Conservation (phyloP, 345 rosid species). For the Linum trigynum region DNA sequence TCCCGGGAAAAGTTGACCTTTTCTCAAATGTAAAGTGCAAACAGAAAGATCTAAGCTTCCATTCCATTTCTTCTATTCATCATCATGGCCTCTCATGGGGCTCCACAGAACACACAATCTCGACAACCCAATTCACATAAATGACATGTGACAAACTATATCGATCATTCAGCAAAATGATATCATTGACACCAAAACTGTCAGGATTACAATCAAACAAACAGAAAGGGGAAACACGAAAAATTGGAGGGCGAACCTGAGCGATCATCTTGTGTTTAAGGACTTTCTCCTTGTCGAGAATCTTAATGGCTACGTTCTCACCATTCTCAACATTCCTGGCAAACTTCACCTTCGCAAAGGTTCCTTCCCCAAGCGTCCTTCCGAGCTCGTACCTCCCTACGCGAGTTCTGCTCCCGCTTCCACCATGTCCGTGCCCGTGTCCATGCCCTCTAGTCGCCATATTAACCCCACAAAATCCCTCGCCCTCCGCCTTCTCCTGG, state of each 20-base stretch:
- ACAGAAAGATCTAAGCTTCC: slow-evolving; percentile 6
- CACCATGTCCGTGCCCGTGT: background rate
- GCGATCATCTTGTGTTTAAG: slow-evolving; percentile 82
- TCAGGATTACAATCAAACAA: background rate
- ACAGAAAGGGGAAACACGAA: background rate
- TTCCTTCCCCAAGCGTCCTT: slow-evolving; percentile 88
- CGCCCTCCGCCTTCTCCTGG: background rate
- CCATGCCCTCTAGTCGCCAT: slow-evolving; percentile 40
- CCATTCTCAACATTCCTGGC: slow-evolving; percentile 64
- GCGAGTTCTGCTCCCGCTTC: slow-evolving; percentile 47
- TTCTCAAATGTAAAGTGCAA: background rate
- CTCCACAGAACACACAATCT: background rate
- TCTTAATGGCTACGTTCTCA: slow-evolving; percentile 80
- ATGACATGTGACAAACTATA: too few relatives aligned
- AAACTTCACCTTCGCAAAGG: slow-evolving; percentile 96
- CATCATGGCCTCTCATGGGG: background rate
- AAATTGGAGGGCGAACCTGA: slow-evolving; percentile 41
- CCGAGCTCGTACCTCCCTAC: slow-evolving; percentile 98
- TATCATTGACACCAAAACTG: background rate
- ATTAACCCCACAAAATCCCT: background rate
- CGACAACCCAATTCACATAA: background rate
- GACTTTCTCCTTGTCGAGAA: slow-evolving; percentile 90
- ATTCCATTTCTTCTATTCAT: background rate
- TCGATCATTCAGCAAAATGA: background rate
- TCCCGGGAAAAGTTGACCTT: too few relatives aligned